These are phyloP conservation scores for Yamadazyma epiphylla DNA, from an alignment of 1,139 yeast species.

Conservation along the genomic window DNA sequence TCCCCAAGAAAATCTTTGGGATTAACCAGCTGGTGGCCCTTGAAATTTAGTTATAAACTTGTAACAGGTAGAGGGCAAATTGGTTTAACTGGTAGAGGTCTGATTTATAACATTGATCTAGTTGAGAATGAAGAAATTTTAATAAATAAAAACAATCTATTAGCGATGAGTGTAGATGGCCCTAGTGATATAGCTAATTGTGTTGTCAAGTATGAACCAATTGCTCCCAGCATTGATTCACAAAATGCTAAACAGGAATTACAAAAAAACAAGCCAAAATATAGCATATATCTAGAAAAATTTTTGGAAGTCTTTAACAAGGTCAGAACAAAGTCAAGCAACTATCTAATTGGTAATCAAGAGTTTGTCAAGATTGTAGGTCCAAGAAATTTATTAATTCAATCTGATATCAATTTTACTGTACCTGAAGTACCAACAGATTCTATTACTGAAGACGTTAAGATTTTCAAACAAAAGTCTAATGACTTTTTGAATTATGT, in stretches of 20 bases:
- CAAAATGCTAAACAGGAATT: background rate
- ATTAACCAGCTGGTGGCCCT: conserved; percentile 21
- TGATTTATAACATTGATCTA: conserved; percentile 47
- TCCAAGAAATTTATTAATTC: conserved; percentile 52
- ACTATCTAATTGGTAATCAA: conserved; percentile 26
- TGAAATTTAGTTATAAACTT: conserved; percentile 38
- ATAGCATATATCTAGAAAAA: background rate
- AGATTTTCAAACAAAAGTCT: conserved; percentile 12
- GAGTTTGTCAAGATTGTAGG: conserved; percentile 50
- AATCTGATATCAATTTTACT: conserved; percentile 25
- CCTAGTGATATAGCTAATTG: conserved; percentile 42
- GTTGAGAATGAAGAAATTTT: conserved; percentile 46
- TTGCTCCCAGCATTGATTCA: background rate
- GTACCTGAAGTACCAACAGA: conserved; percentile 12
- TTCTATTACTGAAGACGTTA: conserved; percentile 7
- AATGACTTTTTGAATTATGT: conserved; percentile 40
- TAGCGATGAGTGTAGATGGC: conserved; percentile 53
- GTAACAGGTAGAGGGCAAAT: conserved; percentile 58
- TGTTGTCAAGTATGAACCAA: conserved; percentile 19
- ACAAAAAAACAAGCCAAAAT: background rate
- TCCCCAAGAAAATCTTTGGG: conserved; percentile 27
- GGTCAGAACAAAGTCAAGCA: conserved; percentile 7
- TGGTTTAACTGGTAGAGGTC: conserved; percentile 55
- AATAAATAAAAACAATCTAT: conserved; percentile 42
- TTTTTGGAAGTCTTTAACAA: background rate